Conservation (phyloP, 139 green algal genomes). For the Dunaliella sp. region DNA sequence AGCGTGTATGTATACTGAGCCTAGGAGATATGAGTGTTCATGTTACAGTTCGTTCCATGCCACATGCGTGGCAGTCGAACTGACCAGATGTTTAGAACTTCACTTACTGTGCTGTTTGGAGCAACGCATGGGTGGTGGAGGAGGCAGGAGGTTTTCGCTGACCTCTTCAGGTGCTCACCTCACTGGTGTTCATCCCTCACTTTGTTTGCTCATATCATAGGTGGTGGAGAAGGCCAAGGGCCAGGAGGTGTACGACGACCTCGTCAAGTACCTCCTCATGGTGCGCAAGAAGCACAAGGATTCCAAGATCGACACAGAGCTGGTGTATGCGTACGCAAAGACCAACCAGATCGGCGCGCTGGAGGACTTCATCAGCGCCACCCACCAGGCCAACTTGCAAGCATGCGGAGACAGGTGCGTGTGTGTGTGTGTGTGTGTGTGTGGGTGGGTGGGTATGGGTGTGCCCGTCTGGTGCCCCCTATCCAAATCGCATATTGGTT, state of each 20-base stretch:
- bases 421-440: background rate
- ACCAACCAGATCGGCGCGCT: conserved; percentile 82
- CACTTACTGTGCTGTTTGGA: background rate
- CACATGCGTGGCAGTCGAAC: no score
- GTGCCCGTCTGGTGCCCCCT: no score
- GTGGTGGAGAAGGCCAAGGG: conserved; percentile 43
- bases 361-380: conserved; percentile 91
- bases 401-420: conserved; percentile 50
- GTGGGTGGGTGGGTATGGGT: no score
- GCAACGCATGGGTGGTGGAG: background rate
- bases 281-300: conserved; percentile 87
- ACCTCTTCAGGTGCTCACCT: background rate
- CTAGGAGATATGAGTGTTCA: no score
- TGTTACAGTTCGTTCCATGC: no score
- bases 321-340: conserved; percentile 93
- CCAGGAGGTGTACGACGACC: conserved; percentile 72
- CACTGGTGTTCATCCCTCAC: no score
- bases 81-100: no score
- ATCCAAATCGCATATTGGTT: no score
- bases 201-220: no score
- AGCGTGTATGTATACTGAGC: no score
- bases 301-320: conserved; percentile 91
- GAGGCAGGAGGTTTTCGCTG: background rate
- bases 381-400: conserved; percentile 65
- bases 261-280: conserved; percentile 98